A percentile compares a stretch with the other conserved stretches of the same genome.
Conservation (phyloP, 2,329 filamentous ascomycete species). For the Talaromyces pinophilus region DNA sequence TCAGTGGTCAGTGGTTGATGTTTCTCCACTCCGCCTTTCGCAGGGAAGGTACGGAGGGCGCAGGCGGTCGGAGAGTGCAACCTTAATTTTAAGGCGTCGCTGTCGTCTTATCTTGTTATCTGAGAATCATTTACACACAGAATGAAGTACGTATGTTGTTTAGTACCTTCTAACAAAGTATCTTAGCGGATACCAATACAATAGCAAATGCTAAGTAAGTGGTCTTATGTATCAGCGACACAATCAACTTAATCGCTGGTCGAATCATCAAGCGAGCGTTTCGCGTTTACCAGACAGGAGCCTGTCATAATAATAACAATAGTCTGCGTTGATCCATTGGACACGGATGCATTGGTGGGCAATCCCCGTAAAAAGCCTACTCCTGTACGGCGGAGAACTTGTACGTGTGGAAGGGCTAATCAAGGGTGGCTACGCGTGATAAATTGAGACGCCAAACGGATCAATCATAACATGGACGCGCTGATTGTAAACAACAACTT, state of each 20-base stretch:
- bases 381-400: not conserved
- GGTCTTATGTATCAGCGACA: not conserved
- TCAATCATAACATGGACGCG: conserved; percentile 11
- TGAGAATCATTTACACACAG: not conserved
- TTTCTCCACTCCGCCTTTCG: conserved; percentile 4
- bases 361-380: not conserved
- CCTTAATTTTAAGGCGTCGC: conserved; percentile 13
- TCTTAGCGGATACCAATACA: not conserved
- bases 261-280: conserved; percentile 23
- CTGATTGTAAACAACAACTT: conserved; percentile 4
- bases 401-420: conserved; percentile 10
- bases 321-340: not conserved
- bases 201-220: not conserved
- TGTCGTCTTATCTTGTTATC: no score
- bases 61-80: not conserved
- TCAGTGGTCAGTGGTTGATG: conserved; percentile 1
- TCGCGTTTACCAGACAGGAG: conserved; percentile 25
- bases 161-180: no score
- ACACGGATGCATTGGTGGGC: not conserved
- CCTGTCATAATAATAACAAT: conserved; percentile 18
- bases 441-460: conserved; percentile 8
- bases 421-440: conserved; percentile 15
- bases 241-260: conserved; percentile 14
- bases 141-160: not conserved
- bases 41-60: not conserved